Conservation (phyloP, 192 early-diverging fungal species). For the Coemansia sp. region DNA sequence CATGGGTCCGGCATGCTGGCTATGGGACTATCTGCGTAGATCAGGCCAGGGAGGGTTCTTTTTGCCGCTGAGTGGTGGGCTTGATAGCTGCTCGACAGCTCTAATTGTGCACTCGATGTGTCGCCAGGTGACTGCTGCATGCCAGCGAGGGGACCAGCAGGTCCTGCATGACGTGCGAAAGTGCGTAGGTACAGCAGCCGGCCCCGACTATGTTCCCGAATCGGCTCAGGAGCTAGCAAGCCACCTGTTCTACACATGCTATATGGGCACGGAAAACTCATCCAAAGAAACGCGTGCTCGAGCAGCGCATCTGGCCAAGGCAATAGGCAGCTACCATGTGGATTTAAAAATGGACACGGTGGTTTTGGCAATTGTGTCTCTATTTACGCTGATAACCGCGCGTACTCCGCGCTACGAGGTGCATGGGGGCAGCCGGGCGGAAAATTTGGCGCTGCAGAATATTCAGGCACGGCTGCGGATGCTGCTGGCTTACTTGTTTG, state of each 20-base stretch:
- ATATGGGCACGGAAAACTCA: constrained; percentile 95
- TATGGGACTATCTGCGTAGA: constrained; percentile 97
- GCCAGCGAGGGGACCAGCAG: constrained; percentile 55
- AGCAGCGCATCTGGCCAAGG: constrained; percentile 73
- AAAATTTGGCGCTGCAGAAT: constrained; percentile 97
- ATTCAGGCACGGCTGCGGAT: constrained; percentile 94
- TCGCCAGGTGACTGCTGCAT: constrained; percentile 15
- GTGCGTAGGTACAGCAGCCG: constrained; percentile 55
- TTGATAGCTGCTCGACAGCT: constrained; percentile 90
- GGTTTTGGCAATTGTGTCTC: constrained; percentile 65
- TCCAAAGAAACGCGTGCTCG: constrained; percentile 76
- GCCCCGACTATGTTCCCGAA: constrained; percentile 63
- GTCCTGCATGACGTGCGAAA: constrained; percentile 73
- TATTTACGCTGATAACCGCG: constrained; percentile 76
- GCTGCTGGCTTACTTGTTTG: constrained; percentile 93
- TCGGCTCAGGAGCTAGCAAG: constrained; percentile 80
- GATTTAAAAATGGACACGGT: constrained; percentile 87
- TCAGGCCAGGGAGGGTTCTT: constrained; percentile 90
- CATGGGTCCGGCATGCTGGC: constrained; percentile 96
- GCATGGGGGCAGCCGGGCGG: constrained; percentile 76
- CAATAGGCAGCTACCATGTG: constrained; percentile 89
- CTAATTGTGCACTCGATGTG: constrained; percentile 64
- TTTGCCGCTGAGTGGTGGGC: constrained; percentile 94
- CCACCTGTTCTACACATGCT: constrained; percentile 89
- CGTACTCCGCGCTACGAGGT: constrained; percentile 74